phyloP scores from a whole-genome alignment of 345 rosid species.

The Bruguiera parviflora region DNA sequence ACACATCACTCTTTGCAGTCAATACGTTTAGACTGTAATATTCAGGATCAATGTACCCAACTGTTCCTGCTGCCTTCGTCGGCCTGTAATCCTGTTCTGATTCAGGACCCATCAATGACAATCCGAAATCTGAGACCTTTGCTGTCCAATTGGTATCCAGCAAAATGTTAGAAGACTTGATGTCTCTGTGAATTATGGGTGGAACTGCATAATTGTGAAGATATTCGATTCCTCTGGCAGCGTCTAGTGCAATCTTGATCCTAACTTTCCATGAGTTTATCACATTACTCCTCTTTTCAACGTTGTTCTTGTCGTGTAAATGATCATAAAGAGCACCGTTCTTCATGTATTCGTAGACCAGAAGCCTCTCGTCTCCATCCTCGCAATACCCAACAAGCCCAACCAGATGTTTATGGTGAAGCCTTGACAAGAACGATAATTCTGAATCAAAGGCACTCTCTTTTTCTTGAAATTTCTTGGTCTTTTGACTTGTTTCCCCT shows the following conservation, averaged over 20 bases:
- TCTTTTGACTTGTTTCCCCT: slow-evolving; percentile 60
- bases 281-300: slow-evolving; percentile 52
- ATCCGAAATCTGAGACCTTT: slow-evolving; percentile 83
- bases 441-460: slow-evolving; percentile 91
- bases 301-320: slow-evolving; percentile 57
- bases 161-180: slow-evolving; percentile 78
- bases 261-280: slow-evolving; percentile 86
- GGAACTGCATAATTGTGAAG: slow-evolving; percentile 85
- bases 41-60: slow-evolving; percentile 90
- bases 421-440: slow-evolving; percentile 71
- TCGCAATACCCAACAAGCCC: slow-evolving; percentile 87
- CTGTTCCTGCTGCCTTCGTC: slow-evolving; percentile 75
- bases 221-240: slow-evolving; percentile 84
- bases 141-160: slow-evolving; percentile 74
- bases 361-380: slow-evolving; percentile 69
- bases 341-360: slow-evolving; percentile 92
- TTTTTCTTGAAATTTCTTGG: slow-evolving; percentile 79
- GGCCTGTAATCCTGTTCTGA: slow-evolving; percentile 38
- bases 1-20: slow-evolving; percentile 84
- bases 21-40: slow-evolving; percentile 78
- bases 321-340: slow-evolving; percentile 84
- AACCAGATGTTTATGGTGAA: slow-evolving; percentile 88
- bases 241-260: slow-evolving; percentile 76
- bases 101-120: slow-evolving; percentile 66
- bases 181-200: slow-evolving; percentile 79